Base-by-base conservation (phyloP, 305 asterid species). In the Fraxinus platypoda region DNA sequence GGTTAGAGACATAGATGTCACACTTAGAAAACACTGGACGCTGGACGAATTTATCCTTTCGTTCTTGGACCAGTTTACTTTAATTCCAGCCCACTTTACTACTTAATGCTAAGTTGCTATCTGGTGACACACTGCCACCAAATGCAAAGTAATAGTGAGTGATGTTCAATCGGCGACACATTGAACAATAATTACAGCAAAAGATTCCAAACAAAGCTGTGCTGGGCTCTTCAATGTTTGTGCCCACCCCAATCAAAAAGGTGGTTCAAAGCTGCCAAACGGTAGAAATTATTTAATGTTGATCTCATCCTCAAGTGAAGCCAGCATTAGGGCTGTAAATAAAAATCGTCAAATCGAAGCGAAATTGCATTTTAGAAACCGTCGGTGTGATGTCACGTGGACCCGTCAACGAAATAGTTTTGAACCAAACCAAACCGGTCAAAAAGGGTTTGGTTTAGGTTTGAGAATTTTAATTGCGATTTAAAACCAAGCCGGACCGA, bases 151-250 rank as follows among this genome's bases (percentile, higher is more conserved):
- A 38, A 80, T 31, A 26, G 25, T 52, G 71, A 43, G 23, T 30
- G 72, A 62, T 19, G 62, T 11, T 5, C 31, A 23, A 49, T 34
- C 31, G 78, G 12, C 33, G 76, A 19, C 35, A 54, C 71, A 68
- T 28, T n/a, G 21, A 30, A 70, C 76, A 80, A 76, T 6, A 35
- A 76, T 84, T 81, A 37, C 21, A 9, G 78, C 82, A 72, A 38
- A 77, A 72, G 74, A 70, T 84, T 62, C 57, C 30, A 81, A 19
- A 31, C 62, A 76, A 28, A 26, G 21, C 23, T 8, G 78, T 28
- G 3, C 8, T 81, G 4, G 5, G 35, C 2, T 1, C 74, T 34
- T 80, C 30, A 34, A 68, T 80, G 11, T 57, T 8, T 72, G 64
- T 73, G 49, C 75, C 81, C 30, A 54, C 77, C 68, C 26, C 21